Evolutionary conservation across 2,329 filamentous ascomycete genomes (phyloP).

Genomic region (Verticillium zaregamsianum): DNA sequence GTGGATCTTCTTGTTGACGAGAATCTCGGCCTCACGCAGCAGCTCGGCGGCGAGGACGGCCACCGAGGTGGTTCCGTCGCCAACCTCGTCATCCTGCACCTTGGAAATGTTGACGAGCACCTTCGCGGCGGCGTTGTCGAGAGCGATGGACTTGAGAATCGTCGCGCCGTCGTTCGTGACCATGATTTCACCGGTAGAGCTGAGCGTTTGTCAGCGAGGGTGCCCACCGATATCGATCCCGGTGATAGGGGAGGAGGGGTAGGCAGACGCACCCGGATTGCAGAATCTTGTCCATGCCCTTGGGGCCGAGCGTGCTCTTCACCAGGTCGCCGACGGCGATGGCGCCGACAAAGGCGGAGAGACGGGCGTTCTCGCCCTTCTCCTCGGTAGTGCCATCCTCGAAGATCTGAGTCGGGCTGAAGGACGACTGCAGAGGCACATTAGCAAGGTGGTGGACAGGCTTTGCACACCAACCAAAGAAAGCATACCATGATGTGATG

Average conservation of each 20-base stretch:
- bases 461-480: neutral
- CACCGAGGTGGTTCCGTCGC: conserved; percentile 95
- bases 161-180: conserved; percentile 99
- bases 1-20: conserved; percentile 97
- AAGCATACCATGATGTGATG: neutral
- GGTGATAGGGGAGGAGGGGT: neutral
- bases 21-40: conserved; percentile 91
- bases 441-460: neutral
- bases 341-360: conserved; percentile 95
- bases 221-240: conserved; percentile 3
- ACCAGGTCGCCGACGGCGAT: conserved; percentile 97
- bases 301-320: conserved; percentile 94
- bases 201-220: conserved; percentile 26
- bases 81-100: conserved; percentile 97
- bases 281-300: conserved; percentile 98
- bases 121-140: conserved; percentile 97
- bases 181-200: conserved; percentile 94
- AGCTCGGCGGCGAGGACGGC: conserved; percentile 96
- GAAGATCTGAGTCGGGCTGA: conserved; percentile 96
- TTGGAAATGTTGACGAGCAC: conserved; percentile 99
- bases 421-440: conserved; percentile 43
- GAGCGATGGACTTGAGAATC: conserved; percentile 95
- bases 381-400: conserved; percentile 95
- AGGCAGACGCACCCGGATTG: conserved; percentile 74
- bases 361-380: conserved; percentile 98